Percentiles rank a stretch among this genome's conserved stretches.
phyloP scores from a whole-genome alignment of 768 basidiomycete species.

The Suillus variegatus region DNA sequence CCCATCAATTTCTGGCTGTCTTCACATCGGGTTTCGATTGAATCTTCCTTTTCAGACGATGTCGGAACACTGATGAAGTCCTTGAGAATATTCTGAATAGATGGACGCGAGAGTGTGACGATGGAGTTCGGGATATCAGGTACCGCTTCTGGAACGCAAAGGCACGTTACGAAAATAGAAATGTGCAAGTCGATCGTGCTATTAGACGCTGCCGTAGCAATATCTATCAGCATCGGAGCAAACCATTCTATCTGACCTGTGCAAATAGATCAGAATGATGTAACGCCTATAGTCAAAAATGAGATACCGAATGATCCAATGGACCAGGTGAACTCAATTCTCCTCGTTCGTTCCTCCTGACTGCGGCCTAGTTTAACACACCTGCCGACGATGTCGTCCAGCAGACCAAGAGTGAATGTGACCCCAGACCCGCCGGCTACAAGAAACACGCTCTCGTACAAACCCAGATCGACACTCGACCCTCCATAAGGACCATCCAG shows the following conservation, averaged over 20 bases:
- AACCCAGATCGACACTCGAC: constrained; percentile 65
- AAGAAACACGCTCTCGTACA: constrained; percentile 71
- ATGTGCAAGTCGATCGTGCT: constrained; percentile 67
- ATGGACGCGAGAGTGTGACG: constrained; percentile 52
- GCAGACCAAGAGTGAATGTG: constrained; percentile 77
- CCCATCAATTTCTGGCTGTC: constrained; percentile 21
- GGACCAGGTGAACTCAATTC: constrained; percentile 83
- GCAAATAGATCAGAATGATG: neutral
- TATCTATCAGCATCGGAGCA: constrained; percentile 46
- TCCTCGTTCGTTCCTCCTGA: constrained; percentile 55
- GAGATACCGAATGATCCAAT: constrained; percentile 68
- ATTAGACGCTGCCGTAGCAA: constrained; percentile 39
- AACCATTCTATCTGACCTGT: constrained; percentile 53
- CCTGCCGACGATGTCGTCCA: constrained; percentile 80
- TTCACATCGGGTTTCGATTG: constrained; percentile 21
- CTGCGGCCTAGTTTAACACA: constrained; percentile 48
- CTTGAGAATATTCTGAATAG: constrained; percentile 45
- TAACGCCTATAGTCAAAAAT: neutral
- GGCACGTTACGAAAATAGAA: constrained; percentile 74
- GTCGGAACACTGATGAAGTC: constrained; percentile 35
- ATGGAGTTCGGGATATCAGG: constrained; percentile 67
- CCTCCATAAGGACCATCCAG: constrained; percentile 91
- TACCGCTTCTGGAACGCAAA: constrained; percentile 68
- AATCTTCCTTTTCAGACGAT: constrained; percentile 14
- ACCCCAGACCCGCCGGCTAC: constrained; percentile 84